Evolutionary conservation across 305 asterid species (phyloP), one percentile per base, ranked within the genome.

Genomic region (Fraxinus platypoda): DNA sequence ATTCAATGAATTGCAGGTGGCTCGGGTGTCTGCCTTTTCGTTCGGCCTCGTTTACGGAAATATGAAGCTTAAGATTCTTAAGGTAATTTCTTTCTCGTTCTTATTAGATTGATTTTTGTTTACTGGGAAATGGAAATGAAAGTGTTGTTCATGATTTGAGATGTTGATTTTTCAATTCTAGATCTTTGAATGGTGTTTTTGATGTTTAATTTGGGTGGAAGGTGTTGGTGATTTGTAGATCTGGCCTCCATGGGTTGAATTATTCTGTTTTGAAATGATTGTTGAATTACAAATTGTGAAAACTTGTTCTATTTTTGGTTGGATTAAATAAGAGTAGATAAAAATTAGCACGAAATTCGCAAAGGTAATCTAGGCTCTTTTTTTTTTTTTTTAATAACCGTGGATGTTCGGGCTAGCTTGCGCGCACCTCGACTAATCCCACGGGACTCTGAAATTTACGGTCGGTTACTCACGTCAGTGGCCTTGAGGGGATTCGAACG

Each of bases 11-110:
- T 82, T 41, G 57, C 91, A 93, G 98, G 97, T 92, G 75, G 97
- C 96, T 86, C 94, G 97, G 90, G 95, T 84, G 70, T 93, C 97
- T 38, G 94, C 91, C 23, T 91, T 94, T 83, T 89, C 97, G 4
- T 79, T 89, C 34, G 97, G 98, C 64, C 80, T 88, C 71, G 91
- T 87, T 8, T 92, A 94, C 77, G 97, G 98, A 17, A 90, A 35
- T 89, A 23, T 94, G 46, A 94, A 93, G 82, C 93, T 94, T 21
- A 94, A 92, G 91, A 54, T 84, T 89, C 91, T 94, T 6, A 90
- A 86, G 96, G 98, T 93, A 88, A 37, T 81, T 28, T 17, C 21
- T 66, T 15, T 46, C 15, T 75, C 28, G 21, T 17, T 46, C 5
- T 17, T 11, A 35, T 35, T 19, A 2, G 34, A 37, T 31, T 71